A percentile compares a stretch with the other conserved stretches of the same genome.
phyloP scores from a whole-genome alignment of 306 rosid species.

The Cicer chorassanicum region DNA sequence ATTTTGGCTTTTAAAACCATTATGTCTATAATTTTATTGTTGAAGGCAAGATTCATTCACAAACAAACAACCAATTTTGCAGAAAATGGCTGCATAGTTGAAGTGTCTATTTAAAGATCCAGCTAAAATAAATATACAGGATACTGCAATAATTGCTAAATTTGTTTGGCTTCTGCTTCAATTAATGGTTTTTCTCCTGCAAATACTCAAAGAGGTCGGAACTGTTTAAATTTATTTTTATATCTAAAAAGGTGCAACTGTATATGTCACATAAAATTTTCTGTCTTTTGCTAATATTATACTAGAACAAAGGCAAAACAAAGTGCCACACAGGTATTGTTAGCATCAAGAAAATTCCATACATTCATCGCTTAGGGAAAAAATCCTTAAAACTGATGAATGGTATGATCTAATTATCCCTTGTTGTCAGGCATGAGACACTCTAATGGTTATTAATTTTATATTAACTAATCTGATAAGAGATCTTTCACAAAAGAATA shows the following conservation, averaged over 20 bases:
- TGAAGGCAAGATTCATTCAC: slow-evolving; percentile 30
- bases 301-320: slow-evolving; percentile 8
- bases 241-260: background rate
- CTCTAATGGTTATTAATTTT: slow-evolving; percentile 20
- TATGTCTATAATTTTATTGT: slow-evolving; percentile 7
- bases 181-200: slow-evolving; percentile 6
- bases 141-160: slow-evolving; percentile 23
- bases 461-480: slow-evolving; percentile 27
- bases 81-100: slow-evolving; percentile 7
- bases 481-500: slow-evolving; percentile 19
- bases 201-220: slow-evolving; percentile 14
- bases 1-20: slow-evolving; percentile 26
- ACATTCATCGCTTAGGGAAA: slow-evolving; percentile 17
- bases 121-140: slow-evolving; percentile 30
- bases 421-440: background rate
- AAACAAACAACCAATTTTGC: background rate
- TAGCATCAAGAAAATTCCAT: slow-evolving; percentile 25
- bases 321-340: slow-evolving; percentile 15
- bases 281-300: slow-evolving; percentile 14
- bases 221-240: slow-evolving; percentile 24
- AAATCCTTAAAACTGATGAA: slow-evolving; percentile 29
- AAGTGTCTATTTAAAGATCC: slow-evolving; percentile 24
- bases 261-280: background rate
- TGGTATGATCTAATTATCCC: slow-evolving; percentile 26
- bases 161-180: slow-evolving; percentile 23